phyloP scores from a whole-genome alignment of 148 eudicot species.

The Fagopyrum esculentum region DNA sequence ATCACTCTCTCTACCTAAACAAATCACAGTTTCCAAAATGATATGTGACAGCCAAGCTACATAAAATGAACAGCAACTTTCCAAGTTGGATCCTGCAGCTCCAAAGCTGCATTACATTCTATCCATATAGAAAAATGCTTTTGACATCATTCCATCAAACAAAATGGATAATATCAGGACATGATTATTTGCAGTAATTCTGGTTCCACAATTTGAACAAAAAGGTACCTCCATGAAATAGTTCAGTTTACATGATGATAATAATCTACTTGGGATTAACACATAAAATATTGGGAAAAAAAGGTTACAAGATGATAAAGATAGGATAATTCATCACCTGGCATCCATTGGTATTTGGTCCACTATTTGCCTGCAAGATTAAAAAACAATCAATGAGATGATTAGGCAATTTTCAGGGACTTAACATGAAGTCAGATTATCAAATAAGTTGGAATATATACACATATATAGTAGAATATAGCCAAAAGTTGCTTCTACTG shows the following conservation, averaged over 20 bases:
- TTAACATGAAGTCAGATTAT: neutral
- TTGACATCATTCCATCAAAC: neutral
- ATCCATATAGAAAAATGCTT: neutral
- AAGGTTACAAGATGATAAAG: neutral
- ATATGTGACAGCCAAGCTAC: neutral
- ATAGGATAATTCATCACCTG: constrained; percentile 37
- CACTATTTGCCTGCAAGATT: constrained; percentile 77
- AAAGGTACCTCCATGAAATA: neutral
- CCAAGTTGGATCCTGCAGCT: neutral
- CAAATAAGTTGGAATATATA: neutral
- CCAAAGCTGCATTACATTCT: neutral
- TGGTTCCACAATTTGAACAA: neutral
- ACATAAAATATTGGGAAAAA: neutral
- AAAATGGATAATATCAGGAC: neutral
- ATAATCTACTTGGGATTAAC: neutral
- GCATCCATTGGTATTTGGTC: constrained; percentile 74
- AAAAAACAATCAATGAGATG: constrained; percentile 2
- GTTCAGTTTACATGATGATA: neutral
- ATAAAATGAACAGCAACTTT: neutral
- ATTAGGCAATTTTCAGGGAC: neutral
- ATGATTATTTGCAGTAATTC: neutral
- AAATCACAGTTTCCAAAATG: no score
- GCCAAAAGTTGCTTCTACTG: neutral
- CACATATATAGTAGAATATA: neutral
- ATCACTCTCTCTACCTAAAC: no score